Percentiles rank a stretch among this genome's conserved stretches.
These are phyloP conservation scores for Ensete ventricosum DNA, from an alignment of 176 grass and related monocot genomes.

Conservation along the genomic window DNA sequence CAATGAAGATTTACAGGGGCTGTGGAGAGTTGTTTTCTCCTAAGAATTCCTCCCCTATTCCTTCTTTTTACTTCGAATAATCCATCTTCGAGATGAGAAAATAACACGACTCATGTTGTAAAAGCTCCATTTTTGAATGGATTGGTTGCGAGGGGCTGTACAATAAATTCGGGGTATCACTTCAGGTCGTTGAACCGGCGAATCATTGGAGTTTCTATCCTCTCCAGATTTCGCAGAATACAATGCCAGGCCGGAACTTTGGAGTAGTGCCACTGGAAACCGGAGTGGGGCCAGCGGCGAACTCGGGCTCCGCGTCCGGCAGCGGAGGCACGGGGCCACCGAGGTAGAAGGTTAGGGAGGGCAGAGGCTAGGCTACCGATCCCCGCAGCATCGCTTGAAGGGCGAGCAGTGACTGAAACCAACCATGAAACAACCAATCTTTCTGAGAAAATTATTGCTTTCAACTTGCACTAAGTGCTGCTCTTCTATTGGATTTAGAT, in stretches of 20 bases:
- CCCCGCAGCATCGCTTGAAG: slow-evolving; percentile 42
- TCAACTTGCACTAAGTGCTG: slow-evolving; percentile 18
- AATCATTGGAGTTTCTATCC: slow-evolving; percentile 48
- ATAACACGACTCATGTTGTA: background rate
- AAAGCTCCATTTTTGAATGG: slow-evolving; percentile 17
- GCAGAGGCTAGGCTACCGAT: slow-evolving; percentile 24
- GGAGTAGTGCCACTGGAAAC: slow-evolving; percentile 34
- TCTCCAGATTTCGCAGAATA: slow-evolving; percentile 30
- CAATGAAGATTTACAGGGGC: too few species aligned
- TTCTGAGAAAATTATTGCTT: background rate
- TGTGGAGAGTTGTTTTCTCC: too few species aligned
- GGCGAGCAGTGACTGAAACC: slow-evolving; percentile 31
- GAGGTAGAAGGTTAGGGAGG: slow-evolving; percentile 20
- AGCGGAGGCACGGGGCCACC: background rate
- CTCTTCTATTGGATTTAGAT: background rate
- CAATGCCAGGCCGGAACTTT: slow-evolving; percentile 55
- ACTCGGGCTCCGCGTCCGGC: slow-evolving; percentile 21
- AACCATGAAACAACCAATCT: background rate
- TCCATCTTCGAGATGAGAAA: background rate
- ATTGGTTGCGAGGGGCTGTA: slow-evolving; percentile 33
- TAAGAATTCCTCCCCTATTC: background rate
- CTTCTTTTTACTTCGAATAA: background rate
- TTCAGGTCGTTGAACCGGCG: slow-evolving; percentile 17
- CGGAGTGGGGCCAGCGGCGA: slow-evolving; percentile 11
- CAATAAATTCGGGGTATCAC: slow-evolving; percentile 38